Evolutionary conservation across 495 filamentous ascomycete species (phyloP).

Genomic region (Podospora pseudoanserina): DNA sequence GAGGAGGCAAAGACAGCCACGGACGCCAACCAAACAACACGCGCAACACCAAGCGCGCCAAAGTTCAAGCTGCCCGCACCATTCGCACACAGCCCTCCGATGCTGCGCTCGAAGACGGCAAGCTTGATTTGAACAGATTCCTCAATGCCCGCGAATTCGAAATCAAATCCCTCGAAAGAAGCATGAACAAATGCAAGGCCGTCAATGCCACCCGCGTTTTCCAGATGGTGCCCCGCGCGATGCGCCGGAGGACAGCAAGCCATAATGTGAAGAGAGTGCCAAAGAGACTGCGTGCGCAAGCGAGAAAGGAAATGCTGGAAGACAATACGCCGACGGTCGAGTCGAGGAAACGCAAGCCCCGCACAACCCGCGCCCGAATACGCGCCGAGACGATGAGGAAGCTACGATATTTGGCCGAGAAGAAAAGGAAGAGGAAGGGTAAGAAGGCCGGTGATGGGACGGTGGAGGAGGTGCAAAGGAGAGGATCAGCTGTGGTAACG

Average conservation of each 20-base stretch:
- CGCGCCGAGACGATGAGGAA: constrained; percentile 79
- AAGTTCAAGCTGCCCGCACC: constrained; percentile 63
- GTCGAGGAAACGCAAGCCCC: constrained; percentile 65
- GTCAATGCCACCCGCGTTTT: constrained; percentile 72
- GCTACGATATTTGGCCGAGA: constrained; percentile 61
- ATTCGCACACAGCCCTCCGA: constrained; percentile 70
- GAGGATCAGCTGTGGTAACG: constrained; percentile 30
- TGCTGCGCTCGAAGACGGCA: constrained; percentile 69
- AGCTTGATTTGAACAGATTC: constrained; percentile 77
- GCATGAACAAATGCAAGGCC: constrained; percentile 69
- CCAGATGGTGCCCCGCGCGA: constrained; percentile 77
- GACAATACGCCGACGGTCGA: constrained; percentile 89
- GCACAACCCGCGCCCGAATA: constrained; percentile 63
- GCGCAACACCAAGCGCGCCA: constrained; percentile 50
- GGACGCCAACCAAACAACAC: not conserved
- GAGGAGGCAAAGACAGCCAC: constrained; percentile 5
- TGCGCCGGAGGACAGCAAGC: constrained; percentile 84
- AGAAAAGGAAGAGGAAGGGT: constrained; percentile 51
- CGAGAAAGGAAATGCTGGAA: constrained; percentile 76
- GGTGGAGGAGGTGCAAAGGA: not conserved
- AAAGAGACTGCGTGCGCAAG: constrained; percentile 65
- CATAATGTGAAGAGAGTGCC: constrained; percentile 95
- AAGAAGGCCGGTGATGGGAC: constrained; percentile 32
- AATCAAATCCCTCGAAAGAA: constrained; percentile 75
- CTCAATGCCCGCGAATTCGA: constrained; percentile 80